Evolutionary conservation across 164 flowering plant species (phyloP).

Genomic region (Saururus chinensis): DNA sequence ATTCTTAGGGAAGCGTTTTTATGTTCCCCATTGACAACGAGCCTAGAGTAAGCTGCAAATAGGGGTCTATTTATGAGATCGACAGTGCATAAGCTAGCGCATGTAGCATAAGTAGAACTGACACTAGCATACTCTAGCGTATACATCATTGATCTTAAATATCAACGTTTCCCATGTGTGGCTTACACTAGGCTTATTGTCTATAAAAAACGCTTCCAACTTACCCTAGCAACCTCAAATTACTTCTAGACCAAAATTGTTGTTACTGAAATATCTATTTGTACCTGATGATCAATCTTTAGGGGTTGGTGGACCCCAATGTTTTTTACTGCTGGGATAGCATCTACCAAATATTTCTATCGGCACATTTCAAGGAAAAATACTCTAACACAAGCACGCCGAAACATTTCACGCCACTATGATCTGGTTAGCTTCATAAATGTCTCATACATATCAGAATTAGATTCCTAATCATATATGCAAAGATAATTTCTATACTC

Average conservation of each 20-base stretch:
- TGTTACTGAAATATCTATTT: neutral
- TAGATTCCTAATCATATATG: neutral
- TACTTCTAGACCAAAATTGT: neutral
- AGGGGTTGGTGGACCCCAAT: constrained; percentile 99
- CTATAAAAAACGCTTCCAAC: too few relatives aligned
- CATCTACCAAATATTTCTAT: constrained; percentile 71
- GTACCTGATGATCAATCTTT: constrained; percentile 4
- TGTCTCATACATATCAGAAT: neutral
- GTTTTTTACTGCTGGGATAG: constrained; percentile 61
- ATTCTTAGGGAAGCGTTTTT: too few relatives aligned
- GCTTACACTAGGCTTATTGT: too few relatives aligned
- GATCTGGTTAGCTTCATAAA: constrained; percentile 54
- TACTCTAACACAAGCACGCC: constrained; percentile 77
- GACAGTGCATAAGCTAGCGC: too few relatives aligned
- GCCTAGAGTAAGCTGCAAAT: too few relatives aligned
- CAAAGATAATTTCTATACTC: neutral
- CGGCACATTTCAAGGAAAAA: constrained; percentile 69
- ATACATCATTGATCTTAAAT: too few relatives aligned
- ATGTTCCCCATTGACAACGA: too few relatives aligned
- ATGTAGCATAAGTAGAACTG: too few relatives aligned
- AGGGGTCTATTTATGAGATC: too few relatives aligned
- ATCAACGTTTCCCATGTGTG: too few relatives aligned
- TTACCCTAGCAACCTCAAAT: neutral
- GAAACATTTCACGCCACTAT: constrained; percentile 90
- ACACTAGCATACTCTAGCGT: too few relatives aligned